phyloP scores from a whole-genome alignment of 345 rosid species.

The Eucalyptus tenuipes region DNA sequence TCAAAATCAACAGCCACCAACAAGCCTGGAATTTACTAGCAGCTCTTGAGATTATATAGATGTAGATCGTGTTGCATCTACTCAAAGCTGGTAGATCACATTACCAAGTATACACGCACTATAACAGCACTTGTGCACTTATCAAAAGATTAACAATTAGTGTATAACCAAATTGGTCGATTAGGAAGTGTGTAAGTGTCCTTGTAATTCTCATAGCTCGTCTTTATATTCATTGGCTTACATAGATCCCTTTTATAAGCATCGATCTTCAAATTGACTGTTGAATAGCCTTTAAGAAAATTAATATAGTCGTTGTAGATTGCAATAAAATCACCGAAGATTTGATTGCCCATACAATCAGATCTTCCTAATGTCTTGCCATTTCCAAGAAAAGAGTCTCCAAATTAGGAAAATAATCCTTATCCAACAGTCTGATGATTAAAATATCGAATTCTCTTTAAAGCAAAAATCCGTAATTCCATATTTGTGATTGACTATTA shows the following conservation, averaged over 20 bases:
- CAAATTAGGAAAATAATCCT: background rate
- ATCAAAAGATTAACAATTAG: background rate
- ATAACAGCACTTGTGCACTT: background rate
- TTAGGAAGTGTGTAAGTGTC: background rate
- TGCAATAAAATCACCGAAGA: background rate
- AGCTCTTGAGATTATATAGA: background rate
- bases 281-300: background rate
- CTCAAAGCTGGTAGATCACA: background rate
- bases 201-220: background rate
- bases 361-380: background rate
- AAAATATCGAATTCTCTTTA: background rate
- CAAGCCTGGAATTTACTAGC: no score
- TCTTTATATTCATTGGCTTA: background rate
- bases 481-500: background rate
- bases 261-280: background rate
- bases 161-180: background rate
- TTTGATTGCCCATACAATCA: background rate
- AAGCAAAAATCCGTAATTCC: background rate
- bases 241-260: background rate
- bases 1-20: background rate
- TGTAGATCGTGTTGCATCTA: background rate
- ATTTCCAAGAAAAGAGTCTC: background rate
- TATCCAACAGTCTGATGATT: background rate
- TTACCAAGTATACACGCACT: background rate
- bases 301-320: background rate